Evolutionary conservation across 2,329 filamentous ascomycete genomes (phyloP).

Genomic region (Colletotrichum simmondsii): DNA sequence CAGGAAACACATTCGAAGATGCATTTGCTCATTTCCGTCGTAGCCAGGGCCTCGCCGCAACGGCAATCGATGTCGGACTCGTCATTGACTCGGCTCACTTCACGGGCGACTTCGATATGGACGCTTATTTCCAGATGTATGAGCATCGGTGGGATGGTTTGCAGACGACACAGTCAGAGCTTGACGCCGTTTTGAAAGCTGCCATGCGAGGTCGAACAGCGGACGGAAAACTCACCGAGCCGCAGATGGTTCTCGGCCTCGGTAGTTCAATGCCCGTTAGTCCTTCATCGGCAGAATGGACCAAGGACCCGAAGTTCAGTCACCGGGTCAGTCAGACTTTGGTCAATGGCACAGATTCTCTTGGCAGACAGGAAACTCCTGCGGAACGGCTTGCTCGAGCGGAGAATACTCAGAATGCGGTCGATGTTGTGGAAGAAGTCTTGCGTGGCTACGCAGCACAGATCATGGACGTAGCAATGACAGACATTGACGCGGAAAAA

Average conservation of each 20-base stretch:
- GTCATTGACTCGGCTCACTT: conserved; percentile 18
- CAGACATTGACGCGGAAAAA: conserved; percentile 13
- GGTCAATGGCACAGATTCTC: background rate
- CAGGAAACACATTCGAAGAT: conserved; percentile 47
- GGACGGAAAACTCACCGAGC: background rate
- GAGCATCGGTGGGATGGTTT: conserved; percentile 14
- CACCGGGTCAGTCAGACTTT: background rate
- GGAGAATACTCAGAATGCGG: background rate
- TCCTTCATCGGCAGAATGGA: background rate
- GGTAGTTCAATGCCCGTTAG: background rate
- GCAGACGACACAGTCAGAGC: conserved; percentile 12
- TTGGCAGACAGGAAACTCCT: background rate
- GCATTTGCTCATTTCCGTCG: conserved; percentile 38
- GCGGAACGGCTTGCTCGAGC: background rate
- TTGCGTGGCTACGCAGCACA: conserved; percentile 3
- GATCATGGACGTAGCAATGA: background rate
- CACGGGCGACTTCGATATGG: conserved; percentile 9
- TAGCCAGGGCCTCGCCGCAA: conserved; percentile 26
- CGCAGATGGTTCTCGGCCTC: conserved; percentile 3
- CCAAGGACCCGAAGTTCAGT: conserved; percentile 16
- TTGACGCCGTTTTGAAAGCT: background rate
- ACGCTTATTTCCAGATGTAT: conserved; percentile 21
- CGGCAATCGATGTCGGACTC: conserved; percentile 38
- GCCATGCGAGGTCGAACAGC: conserved; percentile 8
- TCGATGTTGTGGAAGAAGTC: background rate